A percentile compares a stretch with the other conserved stretches of the same genome.
Conservation (phyloP, 108 stramenopile species). For the Ochromonas danica region DNA sequence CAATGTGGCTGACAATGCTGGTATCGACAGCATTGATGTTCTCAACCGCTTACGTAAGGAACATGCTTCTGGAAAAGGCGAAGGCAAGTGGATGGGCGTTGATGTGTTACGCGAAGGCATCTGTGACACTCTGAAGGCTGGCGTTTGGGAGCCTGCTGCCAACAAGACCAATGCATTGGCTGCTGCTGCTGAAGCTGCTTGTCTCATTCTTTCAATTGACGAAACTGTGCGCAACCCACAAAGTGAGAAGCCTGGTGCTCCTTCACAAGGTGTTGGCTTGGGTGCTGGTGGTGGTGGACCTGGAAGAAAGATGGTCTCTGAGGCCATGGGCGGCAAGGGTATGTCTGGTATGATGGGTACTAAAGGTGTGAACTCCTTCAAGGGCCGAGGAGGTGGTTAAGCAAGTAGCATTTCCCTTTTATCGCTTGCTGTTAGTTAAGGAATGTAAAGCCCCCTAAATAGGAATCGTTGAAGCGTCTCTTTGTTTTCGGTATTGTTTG, state of each 20-base stretch:
- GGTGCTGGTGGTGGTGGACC: conserved; percentile 57
- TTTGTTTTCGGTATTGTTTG: too few species aligned
- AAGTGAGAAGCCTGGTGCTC: conserved; percentile 79
- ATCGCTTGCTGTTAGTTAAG: too few species aligned
- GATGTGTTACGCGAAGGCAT: conserved; percentile 84
- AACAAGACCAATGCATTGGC: conserved; percentile 89
- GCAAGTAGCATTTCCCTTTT: too few species aligned
- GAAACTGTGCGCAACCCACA: conserved; percentile 95
- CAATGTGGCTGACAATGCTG: conserved; percentile 96
- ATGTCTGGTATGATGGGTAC: conserved; percentile 55
- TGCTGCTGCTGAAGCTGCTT: conserved; percentile 93
- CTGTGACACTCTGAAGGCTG: conserved; percentile 84
- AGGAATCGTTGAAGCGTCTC: too few species aligned
- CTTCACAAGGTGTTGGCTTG: conserved; percentile 56
- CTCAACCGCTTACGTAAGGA: conserved; percentile 84
- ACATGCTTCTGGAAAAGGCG: conserved; percentile 62
- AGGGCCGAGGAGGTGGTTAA: background rate
- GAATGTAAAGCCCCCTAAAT: too few species aligned
- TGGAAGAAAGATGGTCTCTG: conserved; percentile 42
- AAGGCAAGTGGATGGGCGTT: conserved; percentile 91
- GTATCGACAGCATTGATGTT: conserved; percentile 93
- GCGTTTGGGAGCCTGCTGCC: conserved; percentile 96
- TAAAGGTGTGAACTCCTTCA: background rate
- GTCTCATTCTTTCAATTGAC: conserved; percentile 94
- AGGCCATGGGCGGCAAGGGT: conserved; percentile 52